Evolutionary conservation across 345 rosid species (phyloP), one percentile per base, ranked within the genome.

Genomic region (Lagerstroemia speciosa): DNA sequence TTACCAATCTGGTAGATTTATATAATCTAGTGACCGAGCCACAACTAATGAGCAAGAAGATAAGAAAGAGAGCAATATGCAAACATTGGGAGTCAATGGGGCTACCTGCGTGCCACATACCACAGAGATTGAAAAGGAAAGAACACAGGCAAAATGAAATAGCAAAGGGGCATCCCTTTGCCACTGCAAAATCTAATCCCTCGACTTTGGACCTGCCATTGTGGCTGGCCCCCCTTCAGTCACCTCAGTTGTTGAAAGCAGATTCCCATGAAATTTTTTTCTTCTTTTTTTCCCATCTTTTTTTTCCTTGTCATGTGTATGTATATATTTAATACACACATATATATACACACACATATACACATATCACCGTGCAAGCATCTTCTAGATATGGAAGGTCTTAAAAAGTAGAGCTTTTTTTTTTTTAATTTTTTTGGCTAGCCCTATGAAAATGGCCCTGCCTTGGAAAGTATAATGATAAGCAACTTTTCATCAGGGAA

Each of bases 381-480:
- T 80, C 85, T 83, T 75, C 73, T 67, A 62, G 84, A 83, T 77
- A 69, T 73, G 82, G 78, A 69, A 69, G 72, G 40, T 69, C 72
- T 58, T 60, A 69, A 78, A 86, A 83, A 41, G 84, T 64, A 33
- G 41, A 41, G 29, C 40, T 22, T 77, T 80, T 83, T 80, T 74
- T 48, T 73, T 73, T 70, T 67, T 46, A 24, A 20, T 69, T 48
- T 73, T 73, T 70, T 67, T 46, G 24, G 15, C 69, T 65, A 50
- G 19, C 46, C 67, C 65, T 27, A 43, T 36, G 68, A 65, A 38
- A 33, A 26, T 31, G 17, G 65, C 58, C 27, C 55, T 69, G 52
- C 64, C 22, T 29, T 76, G 72, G 55, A 83, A 79, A 79, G 85
- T 77, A 71, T 79, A 85, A 79, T 79, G 77, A 85, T 81, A 68